Conservation (phyloP, 257 asterid genomes). For the Anisodus acutangulus region DNA sequence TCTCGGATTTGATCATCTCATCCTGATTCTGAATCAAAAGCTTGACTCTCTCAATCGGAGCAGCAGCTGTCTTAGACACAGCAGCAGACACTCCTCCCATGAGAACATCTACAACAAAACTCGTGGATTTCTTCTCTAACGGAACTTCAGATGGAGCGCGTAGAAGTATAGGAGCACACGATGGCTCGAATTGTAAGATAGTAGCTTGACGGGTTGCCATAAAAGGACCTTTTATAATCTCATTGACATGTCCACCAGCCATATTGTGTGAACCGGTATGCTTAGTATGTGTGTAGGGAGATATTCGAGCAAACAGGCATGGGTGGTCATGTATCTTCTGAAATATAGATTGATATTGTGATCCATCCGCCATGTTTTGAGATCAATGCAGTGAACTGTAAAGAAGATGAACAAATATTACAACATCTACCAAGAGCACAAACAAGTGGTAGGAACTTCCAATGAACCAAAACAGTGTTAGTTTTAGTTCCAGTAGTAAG, state of each 20-base stretch:
- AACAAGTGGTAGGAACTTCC: neutral
- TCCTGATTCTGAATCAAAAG: slow-evolving; percentile 43
- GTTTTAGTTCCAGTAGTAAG: neutral
- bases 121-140: slow-evolving; percentile 23
- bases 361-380: neutral
- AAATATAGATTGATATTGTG: slow-evolving; percentile 28
- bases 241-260: slow-evolving; percentile 15
- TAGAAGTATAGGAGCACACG: slow-evolving; percentile 12
- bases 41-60: slow-evolving; percentile 37
- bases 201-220: neutral
- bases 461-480: neutral
- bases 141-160: slow-evolving; percentile 29
- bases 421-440: neutral
- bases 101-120: slow-evolving; percentile 36
- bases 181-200: neutral
- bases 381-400: neutral
- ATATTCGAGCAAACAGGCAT: slow-evolving; percentile 11
- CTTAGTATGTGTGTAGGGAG: slow-evolving; percentile 19
- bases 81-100: slow-evolving; percentile 48
- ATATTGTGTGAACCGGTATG: neutral
- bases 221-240: slow-evolving; percentile 26
- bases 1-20: slow-evolving; percentile 37
- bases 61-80: slow-evolving; percentile 30
- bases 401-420: neutral
- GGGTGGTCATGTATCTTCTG: slow-evolving; percentile 29